Evolutionary conservation across 2,329 filamentous ascomycete genomes (phyloP), one percentile per base, ranked within the genome.

Genomic region (Furcasterigmium furcatum): DNA sequence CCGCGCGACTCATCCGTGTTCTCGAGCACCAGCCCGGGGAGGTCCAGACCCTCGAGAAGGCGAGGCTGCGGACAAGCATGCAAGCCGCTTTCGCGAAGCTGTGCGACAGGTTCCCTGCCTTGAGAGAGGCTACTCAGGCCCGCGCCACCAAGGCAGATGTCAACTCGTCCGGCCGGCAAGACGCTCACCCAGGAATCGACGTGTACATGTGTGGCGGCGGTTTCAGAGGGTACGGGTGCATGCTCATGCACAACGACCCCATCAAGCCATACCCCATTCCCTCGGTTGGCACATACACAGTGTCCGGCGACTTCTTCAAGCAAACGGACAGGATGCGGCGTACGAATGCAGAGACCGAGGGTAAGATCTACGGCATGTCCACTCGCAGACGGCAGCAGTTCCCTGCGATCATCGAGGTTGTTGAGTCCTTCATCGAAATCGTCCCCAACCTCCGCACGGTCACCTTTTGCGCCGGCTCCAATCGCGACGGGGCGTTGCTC

Each of bases 151-250:
- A 44, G 25, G 34, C 46, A 19, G 49, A 49, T 8, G 38, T 50
- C 9, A 71, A 70, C 2, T 8, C 7, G 7, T 27, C 24, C 24
- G 24, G 24, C 24, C 7, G 7, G 12, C 24, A 8, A 14, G 32
- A 18, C 14, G 14, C 7, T 8, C 32, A 6, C 6, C 13, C 27
- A 16, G 77, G 77, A 5, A 73, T 91, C 46, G 81, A 86, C 27
- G 72, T 96, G 9, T 96, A 91, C 61, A 82, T 96, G 46, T 95
- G 88, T 51, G 91, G 91, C 36, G 91, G 91, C 20, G 91, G 91
- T 1, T 95, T 96, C 60, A 76, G 91, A 29, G 91, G 91, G 14
- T 96, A 95, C 74, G 91, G 91, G 7, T 95, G 89, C 64, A 83
- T 95, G 58, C 74, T 96, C 43, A 91, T 95, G 86, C 84, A 87